Evolutionary conservation across 768 basidiomycete genomes (phyloP).

Genomic region (Ramaria rubella): DNA sequence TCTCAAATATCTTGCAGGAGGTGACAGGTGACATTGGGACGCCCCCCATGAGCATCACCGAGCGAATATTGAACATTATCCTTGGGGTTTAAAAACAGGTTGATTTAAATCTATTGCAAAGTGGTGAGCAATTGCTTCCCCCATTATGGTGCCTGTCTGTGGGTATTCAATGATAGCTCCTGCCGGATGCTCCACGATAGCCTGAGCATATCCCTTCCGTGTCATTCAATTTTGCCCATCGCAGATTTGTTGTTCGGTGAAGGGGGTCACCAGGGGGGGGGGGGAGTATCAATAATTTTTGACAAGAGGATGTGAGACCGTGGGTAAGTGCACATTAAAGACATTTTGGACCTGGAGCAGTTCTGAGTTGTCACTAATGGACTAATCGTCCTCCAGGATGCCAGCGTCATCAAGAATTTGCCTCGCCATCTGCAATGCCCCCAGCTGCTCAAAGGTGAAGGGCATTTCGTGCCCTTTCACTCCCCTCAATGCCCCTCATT

Average conservation of each 20-base stretch:
- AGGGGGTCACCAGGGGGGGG: neutral
- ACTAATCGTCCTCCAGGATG: neutral
- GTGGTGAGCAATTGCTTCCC: neutral
- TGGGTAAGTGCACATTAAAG: neutral
- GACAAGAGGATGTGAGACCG: neutral
- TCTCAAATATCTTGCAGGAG: neutral
- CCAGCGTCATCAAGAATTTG: neutral
- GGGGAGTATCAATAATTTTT: neutral
- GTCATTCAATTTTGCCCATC: neutral
- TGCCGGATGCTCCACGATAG: neutral
- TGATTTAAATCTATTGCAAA: neutral
- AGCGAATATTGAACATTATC: neutral
- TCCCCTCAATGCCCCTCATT: too few species aligned
- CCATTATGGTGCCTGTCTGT: neutral
- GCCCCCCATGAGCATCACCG: neutral
- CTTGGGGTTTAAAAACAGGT: neutral
- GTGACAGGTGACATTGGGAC: neutral
- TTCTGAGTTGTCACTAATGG: too few species aligned
- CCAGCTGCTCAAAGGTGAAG: neutral
- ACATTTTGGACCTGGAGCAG: neutral
- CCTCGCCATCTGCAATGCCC: neutral
- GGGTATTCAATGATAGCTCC: constrained; percentile 1
- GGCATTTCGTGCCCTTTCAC: too few species aligned
- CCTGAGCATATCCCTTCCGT: neutral
- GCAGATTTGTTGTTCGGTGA: neutral